A percentile compares a stretch with the other conserved stretches of the same genome.
Conservation (phyloP, 2,329 filamentous ascomycete species). For the Parastagonospora avenae region DNA sequence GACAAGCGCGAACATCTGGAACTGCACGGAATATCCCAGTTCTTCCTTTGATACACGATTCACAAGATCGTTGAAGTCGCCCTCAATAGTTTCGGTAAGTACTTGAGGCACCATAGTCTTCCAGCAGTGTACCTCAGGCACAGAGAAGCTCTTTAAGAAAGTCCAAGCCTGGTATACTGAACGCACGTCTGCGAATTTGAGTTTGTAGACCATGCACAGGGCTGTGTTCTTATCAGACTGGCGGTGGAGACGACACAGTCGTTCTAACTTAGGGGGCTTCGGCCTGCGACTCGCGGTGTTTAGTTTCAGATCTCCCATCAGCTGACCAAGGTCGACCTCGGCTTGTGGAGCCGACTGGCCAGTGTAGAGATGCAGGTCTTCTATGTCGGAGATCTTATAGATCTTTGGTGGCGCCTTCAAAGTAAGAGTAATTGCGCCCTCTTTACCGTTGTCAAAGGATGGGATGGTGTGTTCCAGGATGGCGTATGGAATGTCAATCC, state of each 20-base stretch:
- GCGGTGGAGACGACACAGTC: constrained; percentile 45
- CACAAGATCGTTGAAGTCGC: constrained; percentile 62
- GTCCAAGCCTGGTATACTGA: constrained; percentile 41
- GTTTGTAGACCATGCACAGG: constrained; percentile 58
- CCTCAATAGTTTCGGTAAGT: constrained; percentile 63
- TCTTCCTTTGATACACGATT: constrained; percentile 52
- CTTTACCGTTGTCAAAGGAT: constrained; percentile 25
- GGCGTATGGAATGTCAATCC: constrained; percentile 52
- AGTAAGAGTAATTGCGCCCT: constrained; percentile 42
- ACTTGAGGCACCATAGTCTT: constrained; percentile 50
- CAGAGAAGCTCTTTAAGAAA: constrained; percentile 32
- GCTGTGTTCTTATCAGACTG: constrained; percentile 49
- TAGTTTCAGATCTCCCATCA: background rate
- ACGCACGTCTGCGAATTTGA: constrained; percentile 25
- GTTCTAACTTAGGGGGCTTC: constrained; percentile 17
- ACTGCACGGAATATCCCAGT: constrained; percentile 20
- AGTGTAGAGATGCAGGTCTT: constrained; percentile 27
- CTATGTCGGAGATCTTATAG: constrained; percentile 28
- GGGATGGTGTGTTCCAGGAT: constrained; percentile 47
- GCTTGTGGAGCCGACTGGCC: constrained; percentile 5
- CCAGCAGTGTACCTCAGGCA: constrained; percentile 17
- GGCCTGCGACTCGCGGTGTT: background rate
- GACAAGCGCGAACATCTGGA: constrained; percentile 31
- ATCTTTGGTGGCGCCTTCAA: constrained; percentile 48
- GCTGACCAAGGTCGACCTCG: background rate